phyloP scores from a whole-genome alignment of 2,329 filamentous ascomycete species.

The Sporothrix sp. region DNA sequence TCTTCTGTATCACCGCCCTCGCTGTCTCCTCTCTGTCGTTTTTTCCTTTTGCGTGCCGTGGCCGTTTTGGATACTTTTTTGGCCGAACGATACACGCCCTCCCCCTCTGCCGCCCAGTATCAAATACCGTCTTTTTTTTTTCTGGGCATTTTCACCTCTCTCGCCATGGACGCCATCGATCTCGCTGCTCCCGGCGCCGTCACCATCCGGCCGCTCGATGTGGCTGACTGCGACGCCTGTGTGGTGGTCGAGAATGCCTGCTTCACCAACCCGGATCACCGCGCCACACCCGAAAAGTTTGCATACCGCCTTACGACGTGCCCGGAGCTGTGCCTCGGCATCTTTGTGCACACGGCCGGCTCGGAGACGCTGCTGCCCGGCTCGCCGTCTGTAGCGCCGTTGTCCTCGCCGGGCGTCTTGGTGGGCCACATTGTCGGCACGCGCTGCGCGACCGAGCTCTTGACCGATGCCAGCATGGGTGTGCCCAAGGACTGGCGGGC shows the following conservation, averaged over 20 bases:
- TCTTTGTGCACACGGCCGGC: slow-evolving; percentile 42
- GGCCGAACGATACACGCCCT: no score
- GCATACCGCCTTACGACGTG: slow-evolving; percentile 65
- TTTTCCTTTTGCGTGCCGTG: no score
- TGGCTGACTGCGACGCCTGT: slow-evolving; percentile 53
- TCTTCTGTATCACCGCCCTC: no score
- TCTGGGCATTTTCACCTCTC: not conserved
- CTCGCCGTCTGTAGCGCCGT: slow-evolving; percentile 50
- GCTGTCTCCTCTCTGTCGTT: no score
- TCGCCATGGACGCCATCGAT: slow-evolving; percentile 1
- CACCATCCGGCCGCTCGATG: slow-evolving; percentile 62
- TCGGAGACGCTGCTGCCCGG: slow-evolving; percentile 30
- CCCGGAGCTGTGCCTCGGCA: slow-evolving; percentile 66
- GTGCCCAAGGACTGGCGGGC: slow-evolving; percentile 58
- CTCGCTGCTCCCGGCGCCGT: not conserved
- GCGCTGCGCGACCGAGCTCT: slow-evolving; percentile 49
- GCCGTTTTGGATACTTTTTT: no score
- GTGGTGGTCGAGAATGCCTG: slow-evolving; percentile 46
- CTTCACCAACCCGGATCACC: slow-evolving; percentile 39
- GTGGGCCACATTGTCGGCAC: slow-evolving; percentile 73
- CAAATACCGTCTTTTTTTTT: no score
- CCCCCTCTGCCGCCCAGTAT: no score
- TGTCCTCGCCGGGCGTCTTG: slow-evolving; percentile 44
- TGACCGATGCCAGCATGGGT: slow-evolving; percentile 70
- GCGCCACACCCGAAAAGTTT: slow-evolving; percentile 50